Base-by-base conservation (phyloP, 352 stramenopile genomes). In the Globisporangium barbulae region DNA sequence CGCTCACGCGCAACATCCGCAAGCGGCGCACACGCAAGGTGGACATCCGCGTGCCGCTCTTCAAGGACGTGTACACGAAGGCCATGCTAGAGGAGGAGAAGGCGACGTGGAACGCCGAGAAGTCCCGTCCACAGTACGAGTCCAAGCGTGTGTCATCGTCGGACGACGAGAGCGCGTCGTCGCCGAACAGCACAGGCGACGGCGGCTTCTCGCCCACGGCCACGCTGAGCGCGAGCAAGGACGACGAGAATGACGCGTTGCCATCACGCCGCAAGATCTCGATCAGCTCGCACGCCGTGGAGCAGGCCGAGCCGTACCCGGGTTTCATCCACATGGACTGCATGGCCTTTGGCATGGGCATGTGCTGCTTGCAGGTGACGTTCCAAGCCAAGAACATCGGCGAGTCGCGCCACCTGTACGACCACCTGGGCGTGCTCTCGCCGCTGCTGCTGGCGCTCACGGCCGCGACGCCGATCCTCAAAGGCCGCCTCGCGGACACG, bases 261-360 rank as follows among this genome's bases (percentile, higher is more conserved):
- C 67, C 59, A 71, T 52, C 83, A 82, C 68, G 79, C 65, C 64
- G 79, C 80, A 81, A 81, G 78, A 73, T 83, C 85, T 78, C 81
- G 73, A 68, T 90, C 9, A 9, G 35, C 74, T 57, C 78, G 63
- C 70, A 96, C 68, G 53, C 77, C 54, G 65, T 83, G 73, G 69
- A 91, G 85, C 81, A 84, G 67, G 71, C 75, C 17, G 87, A 96
- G 73, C 85, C 88, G 61, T 88, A 91, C 67, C 84, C 85, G 19
- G 88, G 85, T 17, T 92, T 94, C 63, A 94, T 99, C 74, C 94
- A 99, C 78, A 99, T 99, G 98, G 98, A 99, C 80, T 96, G 93
- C 53, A 99, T 99, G 98, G 98, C 96, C 15, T 99, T 99, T 79
- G 98, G 98, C n/a, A 99, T 99, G 98, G 98, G 98, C 47, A 99